Percentiles rank a stretch among this genome's conserved stretches.
These are phyloP conservation scores for Bondarzewia mesenterica DNA, from an alignment of 1,284 basidiomycete genomes.

Conservation along the genomic window DNA sequence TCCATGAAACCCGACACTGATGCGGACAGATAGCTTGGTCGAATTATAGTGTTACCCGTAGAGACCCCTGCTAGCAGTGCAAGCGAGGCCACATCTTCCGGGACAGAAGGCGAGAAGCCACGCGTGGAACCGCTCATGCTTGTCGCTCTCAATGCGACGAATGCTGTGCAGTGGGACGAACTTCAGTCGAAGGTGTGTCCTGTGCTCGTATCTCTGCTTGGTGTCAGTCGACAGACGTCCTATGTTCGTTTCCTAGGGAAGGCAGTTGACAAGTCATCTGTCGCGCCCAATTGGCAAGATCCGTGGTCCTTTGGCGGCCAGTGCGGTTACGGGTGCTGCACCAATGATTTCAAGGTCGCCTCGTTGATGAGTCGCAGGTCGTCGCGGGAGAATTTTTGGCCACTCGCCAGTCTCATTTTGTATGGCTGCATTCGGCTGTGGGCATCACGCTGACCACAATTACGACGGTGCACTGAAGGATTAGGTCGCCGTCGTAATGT, in stretches of 20 bases:
- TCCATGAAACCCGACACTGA: conserved; percentile 1
- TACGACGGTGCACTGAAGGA: no score
- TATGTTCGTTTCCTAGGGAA: conserved; percentile 33
- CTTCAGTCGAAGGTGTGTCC: conserved; percentile 49
- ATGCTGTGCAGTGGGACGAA: conserved; percentile 52
- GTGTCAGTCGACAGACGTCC: background rate
- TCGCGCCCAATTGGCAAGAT: conserved; percentile 33
- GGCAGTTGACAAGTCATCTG: conserved; percentile 36
- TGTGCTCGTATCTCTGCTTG: background rate
- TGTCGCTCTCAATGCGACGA: conserved; percentile 56
- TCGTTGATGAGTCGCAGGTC: background rate
- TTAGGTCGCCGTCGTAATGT: no score
- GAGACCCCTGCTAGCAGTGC: conserved; percentile 15
- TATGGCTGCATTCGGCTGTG: no score
- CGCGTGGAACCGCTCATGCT: conserved; percentile 44
- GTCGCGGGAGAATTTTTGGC: no score
- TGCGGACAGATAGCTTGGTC: conserved; percentile 44
- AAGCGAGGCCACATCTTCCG: conserved; percentile 5
- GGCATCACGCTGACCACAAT: no score
- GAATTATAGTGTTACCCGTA: conserved; percentile 59
- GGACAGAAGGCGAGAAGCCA: conserved; percentile 17
- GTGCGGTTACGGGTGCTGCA: conserved; percentile 15
- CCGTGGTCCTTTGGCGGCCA: conserved; percentile 22
- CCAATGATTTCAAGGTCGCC: background rate
- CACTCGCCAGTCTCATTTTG: conserved; percentile 7